Evolutionary conservation across 352 stramenopile species (phyloP), one percentile per base, ranked within the genome.

Genomic region (Aphanomyces stellatus): DNA sequence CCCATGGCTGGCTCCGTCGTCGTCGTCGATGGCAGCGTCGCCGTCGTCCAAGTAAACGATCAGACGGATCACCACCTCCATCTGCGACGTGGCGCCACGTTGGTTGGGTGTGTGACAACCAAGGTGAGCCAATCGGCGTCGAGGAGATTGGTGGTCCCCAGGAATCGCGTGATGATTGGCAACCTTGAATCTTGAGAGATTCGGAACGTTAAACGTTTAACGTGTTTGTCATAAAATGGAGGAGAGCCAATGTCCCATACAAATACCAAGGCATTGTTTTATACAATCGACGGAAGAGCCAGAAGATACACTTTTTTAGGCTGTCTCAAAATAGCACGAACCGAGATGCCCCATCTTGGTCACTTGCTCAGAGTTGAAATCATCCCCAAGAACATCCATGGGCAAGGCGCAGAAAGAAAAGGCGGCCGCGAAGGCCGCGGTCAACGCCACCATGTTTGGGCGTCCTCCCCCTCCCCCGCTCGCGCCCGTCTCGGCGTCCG

Each of bases 331-430:
- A n/a, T n/a, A n/a, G n/a, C n/a, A n/a, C n/a, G n/a, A n/a, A n/a
- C n/a, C n/a, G n/a, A n/a, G n/a, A n/a, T n/a, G n/a, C n/a, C n/a
- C n/a, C n/a, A n/a, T n/a, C n/a, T n/a, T n/a, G n/a, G n/a, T n/a
- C 7, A 35, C 22, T 15, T 62, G 30, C 17, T 62, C 60, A 67
- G 6, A 60, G 31, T 41, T 37, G 60, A 67, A 67, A 57, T 35
- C 1, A 8, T 22, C 8, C 42, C 42, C 42, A 24, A 5, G 19
- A 28, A 53, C 42, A 53, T 17, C 53, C 46, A 90, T 90, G 81
- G 81, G 81, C 71, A 90, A 90, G 70, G 81, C 72, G 74, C 81
- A 90, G 69, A 79, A 80, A 55, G 74, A 78, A 62, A 76, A 75
- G 40, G 80, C 83, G 55, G 81, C 81, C 53, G 79, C 78, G 28